Evolutionary conservation across 352 stramenopile genomes (phyloP), one percentile per base, ranked within the genome.

Genomic region (Globisporangium cederbergense): DNA sequence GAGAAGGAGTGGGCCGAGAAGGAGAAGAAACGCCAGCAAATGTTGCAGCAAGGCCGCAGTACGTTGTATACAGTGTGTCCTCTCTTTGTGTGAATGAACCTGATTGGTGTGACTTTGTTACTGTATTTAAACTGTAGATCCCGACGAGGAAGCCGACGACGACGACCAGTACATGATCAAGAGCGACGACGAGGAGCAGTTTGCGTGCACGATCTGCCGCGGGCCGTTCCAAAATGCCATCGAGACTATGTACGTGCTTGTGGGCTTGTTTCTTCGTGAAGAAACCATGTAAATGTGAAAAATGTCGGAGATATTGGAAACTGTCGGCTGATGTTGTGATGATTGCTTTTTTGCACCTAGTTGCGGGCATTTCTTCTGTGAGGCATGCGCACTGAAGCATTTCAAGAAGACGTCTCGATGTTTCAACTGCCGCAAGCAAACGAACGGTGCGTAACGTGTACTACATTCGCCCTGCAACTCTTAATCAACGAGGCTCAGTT

Each of bases 361-460:
- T 16, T 99, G 97, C 56, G 83, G 84, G 0, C 97, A 99, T 73
- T 99, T 98, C 70, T 99, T 99, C 78, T 99, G 96, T 62, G 81
- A 98, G 70, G 58, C 77, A 22, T 99, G 97, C 60, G 94, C 97
- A 30, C 72, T 98, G 40, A 83, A 92, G 64, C 77, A 89, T 22
- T 93, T 89, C 58, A 87, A 83, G 53, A 96, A 94, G 59, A 86
- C 78, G 3, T 86, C 78, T 10, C 76, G 82, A 25, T 99, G 96
- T 72, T 96, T 96, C 66, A 95, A 98, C 65, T 99, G 96, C 75
- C 80, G 83, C 57, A 98, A 98, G 63, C 90, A 98, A 68, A 98
- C 95, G 13, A 95, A 97, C 70, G 92, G 84, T 90, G 56, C 18
- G 62, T 34, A 2, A 25, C 22, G 22, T 25, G 22, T 25, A 25